These are phyloP conservation scores for Pestalotiopsis sp. DNA, from an alignment of 2,329 filamentous ascomycete species.

Conservation along the genomic window DNA sequence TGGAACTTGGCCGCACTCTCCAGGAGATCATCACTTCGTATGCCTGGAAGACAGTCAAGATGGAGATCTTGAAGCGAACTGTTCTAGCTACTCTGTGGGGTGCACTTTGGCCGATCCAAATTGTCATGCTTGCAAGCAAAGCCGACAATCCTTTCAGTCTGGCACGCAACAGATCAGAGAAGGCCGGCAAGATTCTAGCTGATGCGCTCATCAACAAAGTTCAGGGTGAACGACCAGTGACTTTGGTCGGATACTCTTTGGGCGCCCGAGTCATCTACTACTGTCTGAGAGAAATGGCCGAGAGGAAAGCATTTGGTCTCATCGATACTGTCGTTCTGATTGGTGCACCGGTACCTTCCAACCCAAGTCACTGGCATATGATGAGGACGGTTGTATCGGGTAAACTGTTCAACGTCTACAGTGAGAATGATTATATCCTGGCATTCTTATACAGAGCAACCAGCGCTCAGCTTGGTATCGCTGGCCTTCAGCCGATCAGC, in stretches of 20 bases:
- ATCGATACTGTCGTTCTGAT: constrained; percentile 70
- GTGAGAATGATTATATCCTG: constrained; percentile 83
- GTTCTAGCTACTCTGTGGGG: constrained; percentile 69
- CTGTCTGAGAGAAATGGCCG: constrained; percentile 66
- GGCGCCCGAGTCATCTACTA: constrained; percentile 70
- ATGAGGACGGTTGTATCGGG: constrained; percentile 51
- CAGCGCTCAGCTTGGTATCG: constrained; percentile 80
- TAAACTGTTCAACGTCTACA: constrained; percentile 85
- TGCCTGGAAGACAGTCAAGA: constrained; percentile 74
- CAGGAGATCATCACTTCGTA: constrained; percentile 72
- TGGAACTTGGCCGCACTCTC: constrained; percentile 76
- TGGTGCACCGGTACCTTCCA: constrained; percentile 77
- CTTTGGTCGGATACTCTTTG: constrained; percentile 67
- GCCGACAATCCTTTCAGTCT: constrained; percentile 84
- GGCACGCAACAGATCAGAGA: constrained; percentile 76
- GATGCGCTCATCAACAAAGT: constrained; percentile 69
- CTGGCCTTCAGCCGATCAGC: constrained; percentile 74
- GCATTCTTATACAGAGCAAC: constrained; percentile 86
- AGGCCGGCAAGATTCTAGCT: constrained; percentile 74
- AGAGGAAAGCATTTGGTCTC: constrained; percentile 68
- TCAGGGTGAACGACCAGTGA: constrained; percentile 70
- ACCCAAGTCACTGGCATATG: constrained; percentile 59
- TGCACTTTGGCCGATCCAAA: constrained; percentile 70
- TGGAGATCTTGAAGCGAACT: constrained; percentile 74
- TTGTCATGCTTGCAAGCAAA: constrained; percentile 67